Evolutionary conservation across 331 rosid species (phyloP).

Genomic region (Stylosanthes scabra): DNA sequence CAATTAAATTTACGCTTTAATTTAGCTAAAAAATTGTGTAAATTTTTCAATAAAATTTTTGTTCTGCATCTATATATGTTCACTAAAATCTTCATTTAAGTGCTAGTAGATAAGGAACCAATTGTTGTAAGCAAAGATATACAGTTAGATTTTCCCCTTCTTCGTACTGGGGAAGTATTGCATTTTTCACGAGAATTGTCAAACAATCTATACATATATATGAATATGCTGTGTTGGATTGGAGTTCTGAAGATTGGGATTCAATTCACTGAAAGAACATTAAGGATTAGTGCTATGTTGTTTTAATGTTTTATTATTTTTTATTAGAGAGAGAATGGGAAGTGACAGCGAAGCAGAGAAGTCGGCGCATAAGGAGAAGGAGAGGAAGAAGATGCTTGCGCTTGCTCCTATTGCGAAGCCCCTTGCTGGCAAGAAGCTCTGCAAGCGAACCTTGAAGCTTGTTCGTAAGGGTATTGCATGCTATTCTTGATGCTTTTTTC

Average conservation of each 20-base stretch:
- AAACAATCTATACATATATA: neutral
- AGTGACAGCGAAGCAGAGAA: constrained; percentile 87
- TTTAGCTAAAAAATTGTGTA: too few relatives aligned
- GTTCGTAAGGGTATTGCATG: constrained; percentile 75
- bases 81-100: too few relatives aligned
- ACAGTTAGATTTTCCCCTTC: constrained; percentile 14
- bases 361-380: constrained; percentile 77
- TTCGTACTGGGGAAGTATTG: neutral
- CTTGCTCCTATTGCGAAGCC: constrained; percentile 93
- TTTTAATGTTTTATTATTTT: too few relatives aligned
- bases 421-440: constrained; percentile 93
- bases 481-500: neutral
- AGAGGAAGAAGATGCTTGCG: constrained; percentile 77
- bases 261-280: neutral
- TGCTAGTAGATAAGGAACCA: too few relatives aligned
- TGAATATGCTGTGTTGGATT: constrained; percentile 1
- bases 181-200: neutral
- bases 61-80: too few relatives aligned
- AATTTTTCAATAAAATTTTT: too few relatives aligned
- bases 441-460: constrained; percentile 87
- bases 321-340: constrained; percentile 54
- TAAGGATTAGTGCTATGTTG: neutral
- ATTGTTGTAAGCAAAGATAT: too few relatives aligned
- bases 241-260: neutral
- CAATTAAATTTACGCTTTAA: too few relatives aligned